Base-by-base conservation (phyloP, 257 asterid species). In the Echites panduratus region DNA sequence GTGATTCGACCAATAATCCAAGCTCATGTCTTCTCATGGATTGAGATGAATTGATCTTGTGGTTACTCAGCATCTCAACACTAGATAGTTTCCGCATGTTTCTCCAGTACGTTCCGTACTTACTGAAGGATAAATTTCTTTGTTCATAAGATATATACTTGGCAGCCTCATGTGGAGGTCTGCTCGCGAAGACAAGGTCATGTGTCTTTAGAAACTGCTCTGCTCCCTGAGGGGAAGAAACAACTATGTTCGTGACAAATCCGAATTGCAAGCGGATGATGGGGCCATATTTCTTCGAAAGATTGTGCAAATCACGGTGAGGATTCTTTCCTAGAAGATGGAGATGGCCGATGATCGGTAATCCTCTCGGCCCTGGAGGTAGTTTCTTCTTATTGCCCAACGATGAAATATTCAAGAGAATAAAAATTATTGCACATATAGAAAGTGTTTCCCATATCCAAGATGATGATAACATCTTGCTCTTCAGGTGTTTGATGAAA, bases 101-200 rank as follows among this genome's bases (percentile, higher is more conserved):
- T 32, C 89, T 85, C 91, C 88, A 87, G 59, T 81, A 81, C 0
- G 84, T 72, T 0, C 88, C 88, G 43, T 87, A 87, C 65, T 80
- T 32, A 76, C 70, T 79, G n/a, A 49, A n/a, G 17, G 0, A 82
- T 72, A 2, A 82, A 85, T 40, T 75, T 78, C 14, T 75, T 81
- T 1, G 87, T 85, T 19, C 57, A 6, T 52, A 52, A 52, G 7
- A 6, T 9, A 52, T 52, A 7, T 52, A 52, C 24, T 4, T 9
- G 24, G 73, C 57, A 0, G 43, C 52, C 16, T 32, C 6, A 6
- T 35, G n/a, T 2, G 68, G 71, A 4, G 91, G 91, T 13, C 89
- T 67, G 66, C 84, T 73, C 0, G 91, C 86, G 22, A 79, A 85
- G 0, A 72, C 77, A 1, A 73, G 82, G 76, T 84, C 91, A 27